Evolutionary conservation across 169 alveolate genomes (phyloP), one percentile per base, ranked within the genome.

Genomic region (Plasmodium cynomolgi): DNA sequence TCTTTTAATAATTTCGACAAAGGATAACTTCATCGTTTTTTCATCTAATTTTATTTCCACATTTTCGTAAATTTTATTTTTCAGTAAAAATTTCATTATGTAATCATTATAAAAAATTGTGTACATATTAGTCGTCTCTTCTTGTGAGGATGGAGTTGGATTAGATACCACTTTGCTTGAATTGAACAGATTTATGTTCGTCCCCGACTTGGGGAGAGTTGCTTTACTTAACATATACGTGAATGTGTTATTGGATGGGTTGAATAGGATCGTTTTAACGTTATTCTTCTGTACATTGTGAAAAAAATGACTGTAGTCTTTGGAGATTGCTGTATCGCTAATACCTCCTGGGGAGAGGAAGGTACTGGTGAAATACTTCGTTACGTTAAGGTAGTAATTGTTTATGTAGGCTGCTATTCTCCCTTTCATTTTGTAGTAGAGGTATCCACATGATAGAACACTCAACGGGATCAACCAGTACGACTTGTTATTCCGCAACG

Each of bases 381-480:
- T 68, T 23, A 79, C 54, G 54, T 71, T 68, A 13, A 68, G 20
- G 75, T 68, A 91, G 37, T 68, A n/a, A n/a, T 50, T 62, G 13
- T 81, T 47, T 13, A 91, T 13, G 50, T 39, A 62, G 26, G 47
- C 44, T 0, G 74, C 47, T 17, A 91, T 50, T 8, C 17, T 54
- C n/a, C 54, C 81, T 58, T 62, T 80, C 83, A 68, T 81, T 68
- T 68, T 91, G 41, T 91, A 91, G 75, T 71, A 91, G 17, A 91
- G 73, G 58, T 91, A 91, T 5, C 73, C 77, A 7, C 68, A 62
- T 1, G 90, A 50, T 1, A 91, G 4, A 2, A 91, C 74, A 33
- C 81, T 91, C n/a, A 91, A 17, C 8, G 95, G 95, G 9, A 91
- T n/a, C 15, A 91, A 3, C 95, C 95, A 91, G 34, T 91, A 91